phyloP scores from a whole-genome alignment of 2,329 filamentous ascomycete genomes.

The Trichophyton benhamiae region DNA sequence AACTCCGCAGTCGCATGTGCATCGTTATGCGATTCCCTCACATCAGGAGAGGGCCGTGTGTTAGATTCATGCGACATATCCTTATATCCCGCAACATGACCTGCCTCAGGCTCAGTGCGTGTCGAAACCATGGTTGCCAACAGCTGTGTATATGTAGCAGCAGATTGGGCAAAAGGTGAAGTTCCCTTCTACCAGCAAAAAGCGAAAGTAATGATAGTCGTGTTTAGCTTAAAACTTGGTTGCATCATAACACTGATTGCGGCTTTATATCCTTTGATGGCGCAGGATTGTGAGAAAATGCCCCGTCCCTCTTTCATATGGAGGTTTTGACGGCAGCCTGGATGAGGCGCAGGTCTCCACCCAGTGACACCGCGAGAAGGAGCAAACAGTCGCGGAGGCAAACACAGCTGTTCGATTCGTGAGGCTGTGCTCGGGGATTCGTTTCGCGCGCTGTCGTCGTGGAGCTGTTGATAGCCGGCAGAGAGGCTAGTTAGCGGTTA shows the following conservation, averaged over 20 bases:
- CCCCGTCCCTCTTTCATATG: background rate
- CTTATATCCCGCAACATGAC: background rate
- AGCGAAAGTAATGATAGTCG: background rate
- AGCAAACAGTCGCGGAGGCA: background rate
- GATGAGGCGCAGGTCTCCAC: constrained; percentile 1
- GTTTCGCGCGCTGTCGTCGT: background rate
- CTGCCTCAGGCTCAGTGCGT: background rate
- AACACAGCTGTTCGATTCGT: background rate
- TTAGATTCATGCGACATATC: background rate
- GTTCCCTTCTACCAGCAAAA: background rate
- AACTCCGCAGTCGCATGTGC: background rate
- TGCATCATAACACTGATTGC: background rate
- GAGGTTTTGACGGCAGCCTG: background rate
- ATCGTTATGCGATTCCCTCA: background rate
- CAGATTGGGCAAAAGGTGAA: background rate
- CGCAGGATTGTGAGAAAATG: background rate
- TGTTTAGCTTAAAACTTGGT: background rate
- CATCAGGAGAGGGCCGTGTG: background rate
- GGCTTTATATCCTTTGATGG: background rate
- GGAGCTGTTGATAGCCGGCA: background rate
- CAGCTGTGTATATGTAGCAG: background rate
- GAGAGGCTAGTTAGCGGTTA: no score
- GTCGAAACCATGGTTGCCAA: background rate
- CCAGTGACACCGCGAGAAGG: background rate
- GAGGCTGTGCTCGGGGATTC: background rate